Evolutionary conservation across 2,329 filamentous ascomycete species (phyloP).

Genomic region (Ophiosphaerella herpotricha): DNA sequence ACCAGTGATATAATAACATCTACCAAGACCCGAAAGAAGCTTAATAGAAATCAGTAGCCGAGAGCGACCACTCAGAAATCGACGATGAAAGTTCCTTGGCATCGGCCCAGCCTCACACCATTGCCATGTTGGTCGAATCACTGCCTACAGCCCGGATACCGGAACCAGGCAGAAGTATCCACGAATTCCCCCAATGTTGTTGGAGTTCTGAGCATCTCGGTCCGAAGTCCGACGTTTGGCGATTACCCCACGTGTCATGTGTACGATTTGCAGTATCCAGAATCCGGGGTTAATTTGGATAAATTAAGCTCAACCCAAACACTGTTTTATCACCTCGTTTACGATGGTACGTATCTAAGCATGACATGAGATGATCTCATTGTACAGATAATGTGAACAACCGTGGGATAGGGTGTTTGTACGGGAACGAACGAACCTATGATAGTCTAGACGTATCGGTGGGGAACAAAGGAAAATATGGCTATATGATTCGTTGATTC

Average conservation of each 20-base stretch:
- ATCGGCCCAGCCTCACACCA: not conserved
- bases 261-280: slow-evolving; percentile 1
- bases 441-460: too few relatives aligned
- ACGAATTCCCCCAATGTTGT: not conserved
- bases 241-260: slow-evolving; percentile 4
- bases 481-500: too few relatives aligned
- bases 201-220: not conserved
- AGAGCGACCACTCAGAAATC: not conserved
- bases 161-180: too few relatives aligned
- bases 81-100: not conserved
- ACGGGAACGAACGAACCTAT: too few relatives aligned
- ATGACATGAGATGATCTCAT: slow-evolving; percentile 3
- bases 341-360: not conserved
- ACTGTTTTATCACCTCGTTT: not conserved
- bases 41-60: too few relatives aligned
- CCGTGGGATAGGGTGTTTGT: not conserved
- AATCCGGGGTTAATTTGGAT: slow-evolving; percentile 6
- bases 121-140: not conserved
- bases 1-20: not conserved
- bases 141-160: not conserved
- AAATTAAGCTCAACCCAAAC: not conserved
- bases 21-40: not conserved
- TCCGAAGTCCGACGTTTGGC: slow-evolving; percentile 4
- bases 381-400: not conserved
- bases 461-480: too few relatives aligned